Percentiles rank a stretch among this genome's conserved stretches.
phyloP scores from a whole-genome alignment of 495 filamentous ascomycete genomes.

The Aspergillus avenaceus region DNA sequence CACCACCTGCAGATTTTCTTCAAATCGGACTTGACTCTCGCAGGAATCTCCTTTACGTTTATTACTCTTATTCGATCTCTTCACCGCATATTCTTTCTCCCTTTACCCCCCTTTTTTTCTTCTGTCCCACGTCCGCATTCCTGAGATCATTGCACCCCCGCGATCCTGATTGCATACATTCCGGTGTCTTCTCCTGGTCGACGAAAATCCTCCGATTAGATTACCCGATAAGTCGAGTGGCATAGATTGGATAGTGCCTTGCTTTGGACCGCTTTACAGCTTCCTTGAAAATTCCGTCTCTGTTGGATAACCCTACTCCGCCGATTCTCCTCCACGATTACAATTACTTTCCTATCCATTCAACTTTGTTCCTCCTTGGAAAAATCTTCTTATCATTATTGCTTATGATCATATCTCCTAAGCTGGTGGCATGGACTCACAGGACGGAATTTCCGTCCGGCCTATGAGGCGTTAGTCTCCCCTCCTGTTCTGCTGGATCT shows the following conservation, averaged over 20 bases:
- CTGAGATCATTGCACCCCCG: constrained; percentile 10
- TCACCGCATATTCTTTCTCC: constrained; percentile 12
- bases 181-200: constrained; percentile 18
- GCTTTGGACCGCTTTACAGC: neutral
- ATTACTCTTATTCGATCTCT: constrained; percentile 3
- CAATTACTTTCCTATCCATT: neutral
- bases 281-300: neutral
- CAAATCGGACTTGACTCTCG: neutral
- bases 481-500: neutral
- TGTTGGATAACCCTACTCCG: neutral
- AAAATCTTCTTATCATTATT: constrained; percentile 5
- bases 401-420: constrained; percentile 27
- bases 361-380: neutral
- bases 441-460: constrained; percentile 50
- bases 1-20: neutral
- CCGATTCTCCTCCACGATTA: neutral
- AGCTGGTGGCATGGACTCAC: constrained; percentile 43
- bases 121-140: constrained; percentile 23
- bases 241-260: constrained; percentile 5
- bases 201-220: constrained; percentile 11
- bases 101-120: no score
- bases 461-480: constrained; percentile 49
- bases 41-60: neutral
- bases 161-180: constrained; percentile 16
- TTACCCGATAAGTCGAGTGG: constrained; percentile 4